Base-by-base conservation (phyloP, 768 basidiomycete species). In the Lactarius sanguifluus region DNA sequence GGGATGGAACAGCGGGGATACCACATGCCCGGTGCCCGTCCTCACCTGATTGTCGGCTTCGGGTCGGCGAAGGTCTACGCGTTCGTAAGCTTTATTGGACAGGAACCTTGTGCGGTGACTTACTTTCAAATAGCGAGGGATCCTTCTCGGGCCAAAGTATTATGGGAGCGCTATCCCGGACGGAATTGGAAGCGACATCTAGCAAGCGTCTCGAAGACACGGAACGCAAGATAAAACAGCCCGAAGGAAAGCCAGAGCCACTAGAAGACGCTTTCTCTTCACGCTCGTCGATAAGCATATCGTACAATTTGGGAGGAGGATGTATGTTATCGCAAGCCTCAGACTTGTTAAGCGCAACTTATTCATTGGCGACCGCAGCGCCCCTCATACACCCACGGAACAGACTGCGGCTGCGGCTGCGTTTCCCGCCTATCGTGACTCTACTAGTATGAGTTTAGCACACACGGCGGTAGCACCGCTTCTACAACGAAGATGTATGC, bases 71-170 rank as follows among this genome's bases (percentile, higher is more conserved):
- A 91, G 82, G 56, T 81, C 91, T 92, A 66, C 54, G 57, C 57
- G 50, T 57, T 55, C 38, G 59, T 68, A 47, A 38, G 55, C 3
- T 1, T 40, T 40, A 40, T 10, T 40, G 23, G 8, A 4, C 32
- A 50, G 59, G 16, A 60, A 16, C 28, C 20, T 30, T 20, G 28
- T 34, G 16, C 30, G 5, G 55, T 43, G n/a, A 47, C 74, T 75
- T 57, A 90, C 92, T 81, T 81, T 94, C 91, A 1, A 94, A 90
- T 3, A 92, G 78, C 3, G 89, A 90, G 12, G 77, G 84, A 70
- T 94, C 92, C 66, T 85, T 91, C 76, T 86, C 86, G 2, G 85
- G 83, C 83, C 83, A 93, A 5, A 94, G 78, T 59, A 86, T 78
- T 62, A 92, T 72, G 59, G 85, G 82, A 1, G 85, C 80, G 5